Base-by-base conservation (phyloP, 1,284 basidiomycete genomes). In the Peniophora sp. region DNA sequence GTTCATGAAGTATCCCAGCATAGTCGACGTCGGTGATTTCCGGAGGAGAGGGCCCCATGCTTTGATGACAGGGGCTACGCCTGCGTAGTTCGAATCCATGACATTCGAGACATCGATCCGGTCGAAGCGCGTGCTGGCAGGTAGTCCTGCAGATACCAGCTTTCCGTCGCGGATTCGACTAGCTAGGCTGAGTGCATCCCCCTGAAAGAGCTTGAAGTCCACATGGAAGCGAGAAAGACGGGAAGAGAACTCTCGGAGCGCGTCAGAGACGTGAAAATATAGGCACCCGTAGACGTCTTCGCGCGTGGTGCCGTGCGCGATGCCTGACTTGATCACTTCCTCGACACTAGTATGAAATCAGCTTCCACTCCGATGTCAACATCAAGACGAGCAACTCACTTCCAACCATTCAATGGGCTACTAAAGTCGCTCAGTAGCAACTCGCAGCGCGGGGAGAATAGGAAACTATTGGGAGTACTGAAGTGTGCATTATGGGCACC, bases 1-100 rank as follows among this genome's bases (percentile, higher is more conserved):
- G 49, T 76, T 75, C 71, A 74, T 71, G 48, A 71, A 75, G 48
- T 71, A 70, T n/a, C 69, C 72, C 3, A 72, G 53, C 11, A 75
- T 57, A 0, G 69, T 53, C 1, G 69, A 63, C 27, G 59, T 27
- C 19, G 48, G 46, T 12, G 55, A 61, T 2, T 55, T 55, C 17
- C 53, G 54, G 16, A 77, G 63, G 1, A 72, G 52, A 12, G 67
- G 65, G 0, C 59, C 62, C 74, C 74, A 76, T 2, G 55, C 35
- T 3, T 53, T 51, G 14, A 72, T 49, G 6, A 69, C 64, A 1
- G 46, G 43, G 24, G 47, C 47, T n/a, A 72, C 56, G 9, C 74
- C 73, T 14, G 63, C 62, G 34, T 73, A 73, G 12, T 71, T 65
- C 10, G 45, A 50, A 50, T 76, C 74, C 48, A 74, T 50, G 34